Conservation (phyloP, 108 stramenopile genomes). For the Mayamaea pseudoterrestris region DNA sequence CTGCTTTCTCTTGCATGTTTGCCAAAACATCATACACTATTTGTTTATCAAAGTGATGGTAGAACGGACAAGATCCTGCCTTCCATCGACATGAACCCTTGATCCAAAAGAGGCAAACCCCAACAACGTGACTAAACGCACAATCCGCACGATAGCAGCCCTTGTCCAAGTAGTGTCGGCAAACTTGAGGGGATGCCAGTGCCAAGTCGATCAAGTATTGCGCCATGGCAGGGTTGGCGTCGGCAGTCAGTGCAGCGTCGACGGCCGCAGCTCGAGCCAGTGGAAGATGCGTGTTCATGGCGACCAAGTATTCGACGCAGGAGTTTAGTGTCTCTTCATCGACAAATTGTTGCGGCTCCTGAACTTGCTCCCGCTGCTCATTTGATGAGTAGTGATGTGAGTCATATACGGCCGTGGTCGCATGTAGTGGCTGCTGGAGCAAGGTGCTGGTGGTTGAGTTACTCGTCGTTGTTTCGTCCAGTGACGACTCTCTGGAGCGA, state of each 20-base stretch:
- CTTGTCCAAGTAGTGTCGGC: slow-evolving; percentile 57
- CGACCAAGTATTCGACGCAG: too few species aligned
- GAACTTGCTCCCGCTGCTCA: too few species aligned
- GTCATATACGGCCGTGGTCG: too few species aligned
- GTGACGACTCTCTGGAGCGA: too few species aligned
- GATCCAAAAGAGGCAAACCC: slow-evolving; percentile 67
- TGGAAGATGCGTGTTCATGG: slow-evolving; percentile 45
- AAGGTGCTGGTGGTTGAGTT: too few species aligned
- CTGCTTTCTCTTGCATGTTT: neutral
- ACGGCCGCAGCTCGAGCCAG: slow-evolving; percentile 39
- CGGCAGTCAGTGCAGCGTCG: slow-evolving; percentile 37
- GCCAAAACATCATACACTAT: neutral
- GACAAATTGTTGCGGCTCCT: too few species aligned
- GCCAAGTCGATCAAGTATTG: slow-evolving; percentile 62
- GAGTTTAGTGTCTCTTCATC: too few species aligned
- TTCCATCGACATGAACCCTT: slow-evolving; percentile 64
- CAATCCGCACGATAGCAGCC: slow-evolving; percentile 76
- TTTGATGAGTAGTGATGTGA: too few species aligned
- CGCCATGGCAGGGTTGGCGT: slow-evolving; percentile 56
- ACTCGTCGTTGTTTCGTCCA: too few species aligned
- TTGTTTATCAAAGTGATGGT: slow-evolving; percentile 58
- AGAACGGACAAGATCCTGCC: slow-evolving; percentile 45
- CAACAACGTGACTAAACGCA: slow-evolving; percentile 64
- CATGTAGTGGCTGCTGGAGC: too few species aligned
- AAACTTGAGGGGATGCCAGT: slow-evolving; percentile 44